Percentiles rank a stretch among this genome's conserved stretches.
Evolutionary conservation across 2,329 filamentous ascomycete species (phyloP).

Genomic region (Trichoderma citrinoviride): DNA sequence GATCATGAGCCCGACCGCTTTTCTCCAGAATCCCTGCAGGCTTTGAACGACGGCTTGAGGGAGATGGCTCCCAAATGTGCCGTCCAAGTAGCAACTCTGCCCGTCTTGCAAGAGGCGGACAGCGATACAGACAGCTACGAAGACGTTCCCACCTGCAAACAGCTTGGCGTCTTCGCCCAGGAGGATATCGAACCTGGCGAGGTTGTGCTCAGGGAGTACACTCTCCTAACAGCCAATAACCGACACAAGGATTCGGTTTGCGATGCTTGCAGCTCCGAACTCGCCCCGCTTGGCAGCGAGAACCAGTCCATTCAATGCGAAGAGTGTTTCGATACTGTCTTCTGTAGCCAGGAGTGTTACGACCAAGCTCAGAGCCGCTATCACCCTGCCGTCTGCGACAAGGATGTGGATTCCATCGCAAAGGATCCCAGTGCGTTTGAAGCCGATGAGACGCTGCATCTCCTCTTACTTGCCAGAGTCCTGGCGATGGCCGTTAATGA

Average conservation of each 20-base stretch:
- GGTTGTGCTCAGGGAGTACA: slow-evolving; percentile 75
- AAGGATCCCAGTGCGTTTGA: slow-evolving; percentile 61
- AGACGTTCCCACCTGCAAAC: slow-evolving; percentile 61
- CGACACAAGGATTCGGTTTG: slow-evolving; percentile 82
- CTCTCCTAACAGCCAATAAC: slow-evolving; percentile 84
- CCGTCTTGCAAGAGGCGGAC: slow-evolving; percentile 61
- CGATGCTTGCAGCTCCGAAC: slow-evolving; percentile 78
- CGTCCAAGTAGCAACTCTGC: slow-evolving; percentile 72
- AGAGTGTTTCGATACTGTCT: slow-evolving; percentile 64
- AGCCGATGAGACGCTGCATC: slow-evolving; percentile 59
- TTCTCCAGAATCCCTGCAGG: slow-evolving; percentile 63
- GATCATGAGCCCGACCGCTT: slow-evolving; percentile 67
- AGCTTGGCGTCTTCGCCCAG: slow-evolving; percentile 87
- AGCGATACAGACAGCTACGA: slow-evolving; percentile 49
- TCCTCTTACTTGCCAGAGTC: slow-evolving; percentile 60
- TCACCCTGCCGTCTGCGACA: slow-evolving; percentile 64
- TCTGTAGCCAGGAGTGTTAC: slow-evolving; percentile 60
- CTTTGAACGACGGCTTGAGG: slow-evolving; percentile 69
- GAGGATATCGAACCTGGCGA: slow-evolving; percentile 76
- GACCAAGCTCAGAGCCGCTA: slow-evolving; percentile 57
- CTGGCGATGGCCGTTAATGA: slow-evolving; percentile 63
- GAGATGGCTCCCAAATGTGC: slow-evolving; percentile 77
- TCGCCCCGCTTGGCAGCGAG: slow-evolving; percentile 58
- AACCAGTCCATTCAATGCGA: slow-evolving; percentile 52
- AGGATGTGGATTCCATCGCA: slow-evolving; percentile 62